Conservation (phyloP, 306 rosid species). For the Castanea crenata region DNA sequence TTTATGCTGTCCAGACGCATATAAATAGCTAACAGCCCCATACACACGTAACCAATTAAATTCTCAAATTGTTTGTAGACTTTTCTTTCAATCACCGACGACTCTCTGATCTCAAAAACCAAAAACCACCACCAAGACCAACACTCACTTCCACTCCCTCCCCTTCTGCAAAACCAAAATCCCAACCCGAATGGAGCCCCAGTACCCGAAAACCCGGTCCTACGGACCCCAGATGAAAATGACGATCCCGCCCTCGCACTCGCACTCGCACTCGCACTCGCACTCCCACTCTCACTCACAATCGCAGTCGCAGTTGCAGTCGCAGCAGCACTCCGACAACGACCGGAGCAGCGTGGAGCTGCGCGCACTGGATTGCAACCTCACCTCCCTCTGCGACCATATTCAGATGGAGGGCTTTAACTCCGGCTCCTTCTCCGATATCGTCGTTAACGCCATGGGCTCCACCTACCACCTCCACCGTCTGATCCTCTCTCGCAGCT, state of each 20-base stretch:
- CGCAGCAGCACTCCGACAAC: constrained; percentile 44
- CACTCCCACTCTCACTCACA: too few species aligned
- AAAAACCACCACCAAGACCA: too few species aligned
- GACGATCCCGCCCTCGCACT: constrained; percentile 57
- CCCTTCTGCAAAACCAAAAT: too few species aligned
- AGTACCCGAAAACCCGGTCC: constrained; percentile 35
- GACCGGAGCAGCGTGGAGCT: constrained; percentile 64
- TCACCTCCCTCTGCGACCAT: constrained; percentile 90
- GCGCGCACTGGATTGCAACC: constrained; percentile 88
- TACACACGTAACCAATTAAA: too few species aligned
- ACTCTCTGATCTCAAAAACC: too few species aligned
- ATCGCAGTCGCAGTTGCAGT: constrained; percentile 28
- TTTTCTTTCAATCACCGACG: too few species aligned
- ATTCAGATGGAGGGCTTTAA: constrained; percentile 92
- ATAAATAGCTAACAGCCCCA: too few species aligned
- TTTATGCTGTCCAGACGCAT: too few species aligned
- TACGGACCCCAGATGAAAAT: constrained; percentile 61
- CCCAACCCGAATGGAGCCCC: constrained; percentile 34
- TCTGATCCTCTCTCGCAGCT: constrained; percentile 92
- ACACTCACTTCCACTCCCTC: too few species aligned
- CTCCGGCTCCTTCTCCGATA: constrained; percentile 81
- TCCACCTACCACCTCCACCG: constrained; percentile 94
- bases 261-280: constrained; percentile 28
- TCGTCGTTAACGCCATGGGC: constrained; percentile 80
- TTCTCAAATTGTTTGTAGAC: too few species aligned